These are phyloP conservation scores for Deuterostichococcus epilithicus DNA, from an alignment of 139 green algal species.

Conservation along the genomic window DNA sequence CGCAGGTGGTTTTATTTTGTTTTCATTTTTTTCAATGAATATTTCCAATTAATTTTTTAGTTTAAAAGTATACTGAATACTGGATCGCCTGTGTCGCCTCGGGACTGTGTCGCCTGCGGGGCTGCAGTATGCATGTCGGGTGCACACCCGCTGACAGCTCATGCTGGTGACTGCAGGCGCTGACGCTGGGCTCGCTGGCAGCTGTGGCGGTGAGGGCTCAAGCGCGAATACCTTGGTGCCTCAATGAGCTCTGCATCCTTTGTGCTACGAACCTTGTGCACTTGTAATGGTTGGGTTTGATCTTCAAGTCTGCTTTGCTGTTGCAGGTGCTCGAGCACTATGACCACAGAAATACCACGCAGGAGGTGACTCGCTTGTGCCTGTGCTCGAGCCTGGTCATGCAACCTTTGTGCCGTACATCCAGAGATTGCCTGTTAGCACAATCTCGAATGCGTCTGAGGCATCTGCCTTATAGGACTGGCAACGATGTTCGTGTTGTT, in stretches of 20 bases:
- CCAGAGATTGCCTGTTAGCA: too few relatives aligned
- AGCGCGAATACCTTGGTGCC: not conserved
- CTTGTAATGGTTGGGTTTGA: too few relatives aligned
- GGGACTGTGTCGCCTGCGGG: not conserved
- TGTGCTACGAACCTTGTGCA: not conserved
- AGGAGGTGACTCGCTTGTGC: too few relatives aligned
- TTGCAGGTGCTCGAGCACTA: too few relatives aligned
- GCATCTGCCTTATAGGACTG: too few relatives aligned
- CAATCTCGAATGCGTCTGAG: too few relatives aligned
- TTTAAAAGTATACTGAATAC: not conserved
- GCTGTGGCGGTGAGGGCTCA: conserved; percentile 13
- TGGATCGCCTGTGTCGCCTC: not conserved
- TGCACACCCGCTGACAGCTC: too few relatives aligned
- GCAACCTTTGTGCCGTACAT: too few relatives aligned
- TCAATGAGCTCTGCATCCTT: not conserved
- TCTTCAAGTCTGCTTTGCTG: not conserved
- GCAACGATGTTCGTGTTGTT: too few relatives aligned
- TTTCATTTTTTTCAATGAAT: not conserved
- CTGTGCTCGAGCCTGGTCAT: too few relatives aligned
- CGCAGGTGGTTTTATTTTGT: conserved; percentile 25
- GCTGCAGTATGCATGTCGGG: too few relatives aligned
- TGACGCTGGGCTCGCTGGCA: conserved; percentile 44
- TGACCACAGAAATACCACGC: too few relatives aligned
- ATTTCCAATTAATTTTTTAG: not conserved
- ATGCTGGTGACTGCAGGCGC: conserved; percentile 27